A percentile compares a stretch with the other conserved stretches of the same genome.
phyloP scores from a whole-genome alignment of 164 flowering plant species.

The Vitis amurensis region DNA sequence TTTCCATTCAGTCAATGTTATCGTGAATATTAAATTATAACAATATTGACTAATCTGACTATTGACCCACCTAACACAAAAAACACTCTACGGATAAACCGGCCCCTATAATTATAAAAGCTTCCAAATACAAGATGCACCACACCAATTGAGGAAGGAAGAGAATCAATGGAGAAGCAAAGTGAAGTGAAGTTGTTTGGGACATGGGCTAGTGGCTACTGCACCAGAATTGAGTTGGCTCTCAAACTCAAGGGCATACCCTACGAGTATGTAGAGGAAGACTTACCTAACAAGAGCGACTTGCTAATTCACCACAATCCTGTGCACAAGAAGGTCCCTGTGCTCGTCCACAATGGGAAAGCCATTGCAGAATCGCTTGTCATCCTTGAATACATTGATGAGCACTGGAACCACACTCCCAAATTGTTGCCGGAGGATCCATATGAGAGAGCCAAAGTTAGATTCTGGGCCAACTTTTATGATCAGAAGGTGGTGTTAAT shows the following conservation, averaged over 20 bases:
- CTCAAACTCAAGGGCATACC: conserved; percentile 32
- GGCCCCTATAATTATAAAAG: neutral
- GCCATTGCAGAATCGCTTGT: conserved; percentile 26
- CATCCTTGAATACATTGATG: conserved; percentile 35
- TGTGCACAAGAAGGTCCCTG: conserved; percentile 12
- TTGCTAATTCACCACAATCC: conserved; percentile 10
- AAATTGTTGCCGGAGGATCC: conserved; percentile 21
- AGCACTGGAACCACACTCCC: conserved; percentile 26
- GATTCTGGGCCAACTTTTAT: conserved; percentile 26
- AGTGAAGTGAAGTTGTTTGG: conserved; percentile 23
- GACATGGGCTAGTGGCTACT: conserved; percentile 16
- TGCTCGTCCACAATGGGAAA: conserved; percentile 18
- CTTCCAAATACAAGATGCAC: neutral
- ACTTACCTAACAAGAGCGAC: conserved; percentile 26
- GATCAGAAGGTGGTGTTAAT: conserved; percentile 7
- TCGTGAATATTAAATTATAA: too few species aligned
- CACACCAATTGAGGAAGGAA: neutral
- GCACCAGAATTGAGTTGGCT: conserved; percentile 21
- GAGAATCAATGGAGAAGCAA: conserved; percentile 8
- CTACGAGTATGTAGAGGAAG: conserved; percentile 24
- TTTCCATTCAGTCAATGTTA: too few species aligned
- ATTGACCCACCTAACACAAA: too few species aligned
- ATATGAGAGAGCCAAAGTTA: conserved; percentile 12
- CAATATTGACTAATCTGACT: too few species aligned
- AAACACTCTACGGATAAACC: neutral